These are phyloP conservation scores for Centella asiatica DNA, from an alignment of 129 eudicot species.

Conservation along the genomic window DNA sequence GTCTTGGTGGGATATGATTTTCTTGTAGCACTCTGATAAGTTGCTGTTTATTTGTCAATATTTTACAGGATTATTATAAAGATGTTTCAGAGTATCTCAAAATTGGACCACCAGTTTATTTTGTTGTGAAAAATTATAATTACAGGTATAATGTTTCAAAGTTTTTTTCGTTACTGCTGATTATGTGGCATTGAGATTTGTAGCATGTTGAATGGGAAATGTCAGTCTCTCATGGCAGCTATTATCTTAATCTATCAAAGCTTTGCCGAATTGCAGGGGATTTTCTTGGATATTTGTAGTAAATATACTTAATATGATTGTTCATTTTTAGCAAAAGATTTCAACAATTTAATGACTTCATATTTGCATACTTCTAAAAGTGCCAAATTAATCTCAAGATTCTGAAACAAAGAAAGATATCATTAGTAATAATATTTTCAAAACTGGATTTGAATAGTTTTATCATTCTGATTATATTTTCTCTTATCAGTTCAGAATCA, in stretches of 20 bases:
- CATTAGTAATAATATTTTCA: background rate
- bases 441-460: background rate
- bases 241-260: background rate
- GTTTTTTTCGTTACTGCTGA: background rate
- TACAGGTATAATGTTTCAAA: constrained; percentile 39
- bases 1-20: background rate
- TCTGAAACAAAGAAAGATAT: too few relatives aligned
- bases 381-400: too few relatives aligned
- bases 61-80: constrained; percentile 74
- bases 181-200: background rate
- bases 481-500: constrained; percentile 70
- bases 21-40: background rate
- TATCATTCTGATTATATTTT: constrained; percentile 14
- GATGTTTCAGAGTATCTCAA: constrained; percentile 76
- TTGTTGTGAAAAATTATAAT: constrained; percentile 85
- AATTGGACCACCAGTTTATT: constrained; percentile 93
- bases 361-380: too few relatives aligned
- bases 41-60: background rate
- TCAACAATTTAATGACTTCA: too few relatives aligned
- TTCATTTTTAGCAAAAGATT: too few relatives aligned
- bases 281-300: too few relatives aligned
- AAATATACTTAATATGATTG: too few relatives aligned
- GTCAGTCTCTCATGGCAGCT: background rate
- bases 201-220: background rate
- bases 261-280: too few relatives aligned